A percentile compares a stretch with the other conserved stretches of the same genome.
These are phyloP conservation scores for Aspergillus hancockii DNA, from an alignment of 495 filamentous ascomycete species.

Conservation along the genomic window DNA sequence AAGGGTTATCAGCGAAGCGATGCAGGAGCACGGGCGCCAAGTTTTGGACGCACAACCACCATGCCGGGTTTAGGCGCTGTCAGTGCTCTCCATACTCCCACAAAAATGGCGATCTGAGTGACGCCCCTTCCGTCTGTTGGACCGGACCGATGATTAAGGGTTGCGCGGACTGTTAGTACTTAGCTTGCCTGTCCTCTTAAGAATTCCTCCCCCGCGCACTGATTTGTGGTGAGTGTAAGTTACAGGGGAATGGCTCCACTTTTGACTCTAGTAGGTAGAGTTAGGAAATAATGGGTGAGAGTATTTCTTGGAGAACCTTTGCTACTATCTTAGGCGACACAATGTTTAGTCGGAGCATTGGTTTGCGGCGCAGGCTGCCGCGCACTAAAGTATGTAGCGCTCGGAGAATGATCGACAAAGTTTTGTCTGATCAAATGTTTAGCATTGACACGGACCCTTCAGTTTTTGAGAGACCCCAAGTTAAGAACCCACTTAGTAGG, in stretches of 20 bases:
- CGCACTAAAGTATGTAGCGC: no score
- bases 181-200: not conserved
- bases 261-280: not conserved
- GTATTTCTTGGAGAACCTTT: not conserved
- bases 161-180: not conserved
- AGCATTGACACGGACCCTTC: no score
- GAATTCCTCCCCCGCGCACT: not conserved
- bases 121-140: not conserved
- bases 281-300: no score
- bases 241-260: not conserved
- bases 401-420: no score
- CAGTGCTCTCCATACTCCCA: not conserved
- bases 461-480: no score
- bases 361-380: not conserved
- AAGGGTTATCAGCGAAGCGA: not conserved
- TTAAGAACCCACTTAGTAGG: no score
- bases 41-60: not conserved
- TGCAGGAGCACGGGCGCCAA: slow-evolving; percentile 8
- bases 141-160: not conserved
- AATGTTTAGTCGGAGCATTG: not conserved
- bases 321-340: not conserved
- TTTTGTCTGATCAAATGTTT: no score
- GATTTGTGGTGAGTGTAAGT: not conserved
- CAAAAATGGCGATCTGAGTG: not conserved
- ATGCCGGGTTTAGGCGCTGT: not conserved